A percentile compares a stretch with the other conserved stretches of the same genome.
Evolutionary conservation across 1,139 yeast species (phyloP).

Genomic region (Yamadazyma sp.): DNA sequence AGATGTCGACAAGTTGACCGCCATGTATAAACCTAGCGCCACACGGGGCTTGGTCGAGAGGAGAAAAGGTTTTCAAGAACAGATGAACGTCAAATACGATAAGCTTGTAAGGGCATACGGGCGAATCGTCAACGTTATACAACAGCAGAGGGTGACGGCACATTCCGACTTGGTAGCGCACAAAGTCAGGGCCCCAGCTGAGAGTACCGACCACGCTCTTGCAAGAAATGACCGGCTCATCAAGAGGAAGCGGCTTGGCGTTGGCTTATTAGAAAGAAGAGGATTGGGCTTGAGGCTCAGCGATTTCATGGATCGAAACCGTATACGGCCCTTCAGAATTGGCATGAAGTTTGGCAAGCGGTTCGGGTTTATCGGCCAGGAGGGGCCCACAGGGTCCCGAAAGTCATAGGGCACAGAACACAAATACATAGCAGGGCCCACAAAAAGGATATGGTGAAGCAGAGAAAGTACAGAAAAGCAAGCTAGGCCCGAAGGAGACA

Average conservation of each 20-base stretch:
- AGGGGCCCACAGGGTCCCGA: too few relatives aligned
- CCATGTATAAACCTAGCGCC: constrained; percentile 14
- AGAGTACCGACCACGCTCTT: constrained; percentile 4
- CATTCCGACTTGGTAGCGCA: constrained; percentile 35
- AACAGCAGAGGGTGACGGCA: constrained; percentile 23
- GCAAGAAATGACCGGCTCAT: constrained; percentile 8
- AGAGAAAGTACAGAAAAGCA: too few relatives aligned
- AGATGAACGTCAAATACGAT: constrained; percentile 27
- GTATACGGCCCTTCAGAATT: constrained; percentile 25
- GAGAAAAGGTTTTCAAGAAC: constrained; percentile 22
- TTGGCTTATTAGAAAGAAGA: constrained; percentile 26
- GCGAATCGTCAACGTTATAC: constrained; percentile 17
- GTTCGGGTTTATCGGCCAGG: constrained; percentile 13
- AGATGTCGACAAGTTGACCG: constrained; percentile 15
- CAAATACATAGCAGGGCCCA: too few relatives aligned
- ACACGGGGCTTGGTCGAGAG: constrained; percentile 9
- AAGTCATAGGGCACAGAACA: too few relatives aligned
- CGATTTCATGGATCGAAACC: constrained; percentile 25
- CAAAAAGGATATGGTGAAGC: too few relatives aligned
- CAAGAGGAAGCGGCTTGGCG: constrained; percentile 18
- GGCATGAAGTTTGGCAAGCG: constrained; percentile 32
- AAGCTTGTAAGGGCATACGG: constrained; percentile 18
- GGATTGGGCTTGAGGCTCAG: constrained; percentile 34
- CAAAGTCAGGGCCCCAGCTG: too few relatives aligned
- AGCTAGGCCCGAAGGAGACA: too few relatives aligned